These are phyloP conservation scores for Nicotiana paniculata DNA, from an alignment of 257 asterid species.

Conservation along the genomic window DNA sequence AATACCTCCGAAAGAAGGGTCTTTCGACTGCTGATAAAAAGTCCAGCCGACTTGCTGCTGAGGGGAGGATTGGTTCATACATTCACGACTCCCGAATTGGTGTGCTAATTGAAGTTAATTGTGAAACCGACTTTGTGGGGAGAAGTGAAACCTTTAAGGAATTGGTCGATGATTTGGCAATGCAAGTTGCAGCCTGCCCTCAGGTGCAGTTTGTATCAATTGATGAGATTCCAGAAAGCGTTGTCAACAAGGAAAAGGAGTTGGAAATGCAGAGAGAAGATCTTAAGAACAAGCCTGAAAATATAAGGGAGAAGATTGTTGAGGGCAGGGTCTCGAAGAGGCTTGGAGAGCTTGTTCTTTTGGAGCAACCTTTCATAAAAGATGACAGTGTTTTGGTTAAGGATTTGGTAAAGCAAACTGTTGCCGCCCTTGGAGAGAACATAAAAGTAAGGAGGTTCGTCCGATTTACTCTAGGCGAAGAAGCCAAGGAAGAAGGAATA, in stretches of 20 bases:
- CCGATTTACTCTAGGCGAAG: slow-evolving; percentile 79
- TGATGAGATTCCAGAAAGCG: slow-evolving; percentile 67
- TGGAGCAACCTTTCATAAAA: slow-evolving; percentile 57
- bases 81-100: slow-evolving; percentile 95
- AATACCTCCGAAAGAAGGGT: slow-evolving; percentile 85
- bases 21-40: slow-evolving; percentile 92
- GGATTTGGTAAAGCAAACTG: slow-evolving; percentile 90
- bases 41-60: slow-evolving; percentile 91
- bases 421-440: slow-evolving; percentile 89
- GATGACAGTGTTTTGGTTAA: slow-evolving; percentile 50
- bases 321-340: slow-evolving; percentile 89
- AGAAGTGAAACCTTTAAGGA: slow-evolving; percentile 68
- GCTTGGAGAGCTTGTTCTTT: slow-evolving; percentile 79
- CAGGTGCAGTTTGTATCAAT: slow-evolving; percentile 66
- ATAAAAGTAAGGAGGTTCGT: slow-evolving; percentile 75
- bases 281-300: slow-evolving; percentile 81
- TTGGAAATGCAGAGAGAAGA: slow-evolving; percentile 97
- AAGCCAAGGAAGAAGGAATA: not conserved
- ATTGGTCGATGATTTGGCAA: slow-evolving; percentile 69
- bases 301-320: slow-evolving; percentile 73
- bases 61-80: slow-evolving; percentile 88
- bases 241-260: slow-evolving; percentile 55
- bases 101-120: slow-evolving; percentile 86
- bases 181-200: slow-evolving; percentile 94
- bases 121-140: slow-evolving; percentile 97